These are phyloP conservation scores for Aspergillus haitiensis DNA, from an alignment of 495 filamentous ascomycete species.

Conservation along the genomic window DNA sequence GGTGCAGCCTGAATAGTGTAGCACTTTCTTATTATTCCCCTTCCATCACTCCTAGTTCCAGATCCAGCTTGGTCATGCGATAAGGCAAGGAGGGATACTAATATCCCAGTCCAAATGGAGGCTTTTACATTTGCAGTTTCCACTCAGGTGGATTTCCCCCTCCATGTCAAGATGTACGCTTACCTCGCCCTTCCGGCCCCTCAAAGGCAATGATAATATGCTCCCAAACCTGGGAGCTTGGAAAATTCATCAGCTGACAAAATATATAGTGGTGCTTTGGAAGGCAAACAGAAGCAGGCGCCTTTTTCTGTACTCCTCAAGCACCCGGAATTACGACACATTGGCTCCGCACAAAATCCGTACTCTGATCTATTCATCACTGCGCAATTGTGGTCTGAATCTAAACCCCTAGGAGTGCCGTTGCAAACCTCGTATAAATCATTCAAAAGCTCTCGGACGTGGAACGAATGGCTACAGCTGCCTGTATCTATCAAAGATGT, in stretches of 20 bases:
- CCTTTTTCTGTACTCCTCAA: conserved; percentile 76
- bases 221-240: not conserved
- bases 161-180: conserved; percentile 81
- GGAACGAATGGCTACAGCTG: conserved; percentile 95
- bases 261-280: conserved; percentile 69
- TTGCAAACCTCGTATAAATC: conserved; percentile 89
- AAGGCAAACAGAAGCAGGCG: conserved; percentile 79
- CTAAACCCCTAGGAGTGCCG: conserved; percentile 88
- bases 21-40: not conserved
- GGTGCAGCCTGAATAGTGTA: not conserved
- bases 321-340: conserved; percentile 75
- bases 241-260: conserved; percentile 1
- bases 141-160: conserved; percentile 69
- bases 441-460: conserved; percentile 76
- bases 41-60: not conserved
- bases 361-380: conserved; percentile 90
- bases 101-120: conserved; percentile 60
- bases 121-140: conserved; percentile 92
- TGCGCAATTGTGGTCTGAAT: conserved; percentile 91
- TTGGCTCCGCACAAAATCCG: conserved; percentile 73
- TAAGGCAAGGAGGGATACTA: not conserved
- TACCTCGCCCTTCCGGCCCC: not conserved
- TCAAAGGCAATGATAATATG: not conserved
- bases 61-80: conserved; percentile 10
- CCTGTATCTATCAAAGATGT: conserved; percentile 79